Conservation (phyloP, 2,329 filamentous ascomycete species). For the Pestalotiopsis sp. region DNA sequence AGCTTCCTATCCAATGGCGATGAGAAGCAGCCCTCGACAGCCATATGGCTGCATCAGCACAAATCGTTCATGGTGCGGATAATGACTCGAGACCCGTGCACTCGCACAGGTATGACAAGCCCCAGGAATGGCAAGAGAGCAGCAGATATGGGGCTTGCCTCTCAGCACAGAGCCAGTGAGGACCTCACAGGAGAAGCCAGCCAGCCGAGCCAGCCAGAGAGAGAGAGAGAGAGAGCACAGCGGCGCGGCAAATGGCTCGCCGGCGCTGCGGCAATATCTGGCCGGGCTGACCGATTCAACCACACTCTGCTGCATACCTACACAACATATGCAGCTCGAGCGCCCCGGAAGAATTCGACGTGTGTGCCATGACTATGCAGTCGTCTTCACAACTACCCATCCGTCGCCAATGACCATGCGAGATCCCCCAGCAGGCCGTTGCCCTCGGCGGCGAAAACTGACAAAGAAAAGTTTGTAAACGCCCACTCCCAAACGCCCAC, state of each 20-base stretch:
- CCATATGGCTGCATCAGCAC: neutral
- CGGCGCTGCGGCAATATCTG: constrained; percentile 1
- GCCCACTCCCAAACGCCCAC: neutral
- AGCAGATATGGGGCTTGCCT: neutral
- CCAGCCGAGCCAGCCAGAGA: no score
- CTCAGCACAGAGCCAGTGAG: neutral
- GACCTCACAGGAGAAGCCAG: neutral
- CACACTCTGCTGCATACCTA: neutral
- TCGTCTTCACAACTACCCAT: neutral
- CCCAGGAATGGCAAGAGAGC: constrained; percentile 10
- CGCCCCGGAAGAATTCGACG: neutral
- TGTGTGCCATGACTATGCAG: neutral
- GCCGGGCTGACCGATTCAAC: constrained; percentile 8
- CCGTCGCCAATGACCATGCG: neutral
- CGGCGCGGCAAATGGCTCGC: constrained; percentile 5
- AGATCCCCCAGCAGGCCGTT: neutral
- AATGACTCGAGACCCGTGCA: constrained; percentile 10
- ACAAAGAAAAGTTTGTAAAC: neutral
- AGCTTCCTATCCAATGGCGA: neutral
- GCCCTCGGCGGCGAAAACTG: neutral
- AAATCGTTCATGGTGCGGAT: constrained; percentile 1
- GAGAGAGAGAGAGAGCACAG: no score
- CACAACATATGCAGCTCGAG: neutral
- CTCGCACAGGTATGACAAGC: neutral
- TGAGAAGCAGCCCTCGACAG: neutral